Percentiles rank a stretch among this genome's conserved stretches.
Evolutionary conservation across 1,284 basidiomycete genomes (phyloP).

Genomic region (Sporisorium exsertum): DNA sequence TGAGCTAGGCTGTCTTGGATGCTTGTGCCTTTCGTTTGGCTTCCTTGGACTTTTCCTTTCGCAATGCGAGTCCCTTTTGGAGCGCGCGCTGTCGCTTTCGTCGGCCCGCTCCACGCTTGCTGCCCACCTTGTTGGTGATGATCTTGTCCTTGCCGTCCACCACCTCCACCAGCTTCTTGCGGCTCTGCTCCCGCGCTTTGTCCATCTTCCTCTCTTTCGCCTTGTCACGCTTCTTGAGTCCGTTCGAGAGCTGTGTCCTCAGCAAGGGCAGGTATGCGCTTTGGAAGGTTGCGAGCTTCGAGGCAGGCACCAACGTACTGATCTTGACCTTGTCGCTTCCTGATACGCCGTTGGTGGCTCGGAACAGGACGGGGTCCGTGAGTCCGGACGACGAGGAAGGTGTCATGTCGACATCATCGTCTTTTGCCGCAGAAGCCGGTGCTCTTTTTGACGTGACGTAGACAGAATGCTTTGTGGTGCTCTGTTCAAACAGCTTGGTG

Average conservation of each 20-base stretch:
- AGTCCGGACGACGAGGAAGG: slow-evolving; percentile 30
- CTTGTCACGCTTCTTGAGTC: slow-evolving; percentile 64
- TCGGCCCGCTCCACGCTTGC: slow-evolving; percentile 59
- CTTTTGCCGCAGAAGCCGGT: slow-evolving; percentile 29
- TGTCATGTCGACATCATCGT: slow-evolving; percentile 44
- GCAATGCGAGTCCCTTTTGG: slow-evolving; percentile 45
- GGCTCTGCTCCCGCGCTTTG: slow-evolving; percentile 51
- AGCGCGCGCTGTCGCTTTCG: slow-evolving; percentile 55
- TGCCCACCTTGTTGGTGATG: slow-evolving; percentile 51
- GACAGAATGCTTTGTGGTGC: slow-evolving; percentile 57
- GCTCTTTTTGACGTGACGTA: slow-evolving; percentile 58
- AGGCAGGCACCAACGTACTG: slow-evolving; percentile 54
- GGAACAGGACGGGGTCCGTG: slow-evolving; percentile 51
- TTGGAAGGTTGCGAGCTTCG: slow-evolving; percentile 48
- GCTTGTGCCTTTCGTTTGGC: slow-evolving; percentile 34
- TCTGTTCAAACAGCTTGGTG: slow-evolving; percentile 49
- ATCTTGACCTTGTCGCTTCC: slow-evolving; percentile 53
- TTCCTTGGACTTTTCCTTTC: slow-evolving; percentile 54
- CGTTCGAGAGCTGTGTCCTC: slow-evolving; percentile 51
- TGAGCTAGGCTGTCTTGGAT: slow-evolving; percentile 22
- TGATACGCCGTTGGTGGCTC: slow-evolving; percentile 59
- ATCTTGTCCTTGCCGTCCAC: slow-evolving; percentile 56
- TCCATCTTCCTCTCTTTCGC: slow-evolving; percentile 66
- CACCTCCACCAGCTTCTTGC: slow-evolving; percentile 58
- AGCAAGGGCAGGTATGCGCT: slow-evolving; percentile 52